Evolutionary conservation across 805 yeast species (phyloP), one percentile per base, ranked within the genome.

Genomic region (Candida vaughaniae): DNA sequence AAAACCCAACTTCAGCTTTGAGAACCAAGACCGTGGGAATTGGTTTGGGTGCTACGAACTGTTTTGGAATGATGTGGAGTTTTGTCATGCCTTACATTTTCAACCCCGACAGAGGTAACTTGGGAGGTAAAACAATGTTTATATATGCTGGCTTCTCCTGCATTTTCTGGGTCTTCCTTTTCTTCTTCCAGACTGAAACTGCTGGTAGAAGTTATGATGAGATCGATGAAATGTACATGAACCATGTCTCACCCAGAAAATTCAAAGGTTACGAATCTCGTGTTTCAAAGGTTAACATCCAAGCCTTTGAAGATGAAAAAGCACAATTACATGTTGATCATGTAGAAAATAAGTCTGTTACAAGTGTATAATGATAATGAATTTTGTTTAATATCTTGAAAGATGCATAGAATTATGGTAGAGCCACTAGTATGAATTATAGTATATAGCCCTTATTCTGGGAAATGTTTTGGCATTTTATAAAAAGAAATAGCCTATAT

Each of bases 71-170:
- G 31, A 33, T 43, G 35, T 48, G 45, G 52, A 31, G 41, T 3
- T 47, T 49, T 38, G 44, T 45, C 7, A 31, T 51, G 6, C 55
- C 55, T 3, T 51, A 51, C 35, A 41, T 49, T 15, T 49, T 51
- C 33, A 47, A 49, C 31, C 49, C 53, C 7, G 48, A 48, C 31
- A 55, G 59, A 25, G 73, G 69, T 37, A 62, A 73, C 44, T 53
- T 69, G 68, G 63, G 71, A 15, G 71, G 69, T 9, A 71, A 69
- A 44, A 66, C 71, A 18, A 72, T 67, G 5, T 69, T 68, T 45
- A 60, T 73, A 38, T 61, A 68, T 57, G 69, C 67, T 15, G 76
- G 35, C 17, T 29, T 39, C 35, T 22, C 39, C 34, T 15, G 23
- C 41, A 17, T 47, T 38, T 18, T 36, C 39, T 37, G 9, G 30